Evolutionary conservation across 2,329 filamentous ascomycete genomes (phyloP).

Genomic region (Beauveria medogensis): DNA sequence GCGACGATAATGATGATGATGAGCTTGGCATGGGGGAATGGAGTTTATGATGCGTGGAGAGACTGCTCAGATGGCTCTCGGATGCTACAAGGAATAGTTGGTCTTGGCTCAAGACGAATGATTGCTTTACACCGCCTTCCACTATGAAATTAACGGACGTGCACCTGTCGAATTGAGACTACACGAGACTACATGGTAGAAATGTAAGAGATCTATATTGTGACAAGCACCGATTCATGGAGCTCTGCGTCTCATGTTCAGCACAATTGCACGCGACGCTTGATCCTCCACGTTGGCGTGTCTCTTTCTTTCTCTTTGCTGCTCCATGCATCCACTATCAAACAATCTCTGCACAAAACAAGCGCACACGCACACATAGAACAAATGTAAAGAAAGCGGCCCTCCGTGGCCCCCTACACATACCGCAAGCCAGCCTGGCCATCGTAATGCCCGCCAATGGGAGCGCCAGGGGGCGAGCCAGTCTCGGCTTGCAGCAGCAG

Average conservation of each 20-base stretch:
- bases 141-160: not conserved
- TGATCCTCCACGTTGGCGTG: not conserved
- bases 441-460: not conserved
- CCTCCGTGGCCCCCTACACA: conserved; percentile 2
- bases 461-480: not conserved
- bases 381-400: conserved; percentile 6
- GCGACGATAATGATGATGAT: not conserved
- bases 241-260: not conserved
- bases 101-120: not conserved
- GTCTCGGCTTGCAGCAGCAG: conserved; percentile 1
- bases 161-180: not conserved
- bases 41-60: conserved; percentile 2
- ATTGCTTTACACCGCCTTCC: not conserved
- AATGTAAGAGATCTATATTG: conserved; percentile 11
- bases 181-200: not conserved
- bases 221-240: not conserved
- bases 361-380: not conserved
- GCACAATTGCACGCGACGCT: not conserved
- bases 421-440: not conserved
- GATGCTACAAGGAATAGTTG: not conserved
- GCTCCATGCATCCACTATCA: not conserved
- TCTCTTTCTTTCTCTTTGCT: conserved; percentile 10
- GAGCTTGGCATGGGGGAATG: not conserved
- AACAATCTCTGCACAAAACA: conserved; percentile 5
- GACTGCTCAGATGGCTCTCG: not conserved